These are phyloP conservation scores for Glaciozyma martinii DNA, from an alignment of 768 basidiomycete genomes.

Conservation along the genomic window DNA sequence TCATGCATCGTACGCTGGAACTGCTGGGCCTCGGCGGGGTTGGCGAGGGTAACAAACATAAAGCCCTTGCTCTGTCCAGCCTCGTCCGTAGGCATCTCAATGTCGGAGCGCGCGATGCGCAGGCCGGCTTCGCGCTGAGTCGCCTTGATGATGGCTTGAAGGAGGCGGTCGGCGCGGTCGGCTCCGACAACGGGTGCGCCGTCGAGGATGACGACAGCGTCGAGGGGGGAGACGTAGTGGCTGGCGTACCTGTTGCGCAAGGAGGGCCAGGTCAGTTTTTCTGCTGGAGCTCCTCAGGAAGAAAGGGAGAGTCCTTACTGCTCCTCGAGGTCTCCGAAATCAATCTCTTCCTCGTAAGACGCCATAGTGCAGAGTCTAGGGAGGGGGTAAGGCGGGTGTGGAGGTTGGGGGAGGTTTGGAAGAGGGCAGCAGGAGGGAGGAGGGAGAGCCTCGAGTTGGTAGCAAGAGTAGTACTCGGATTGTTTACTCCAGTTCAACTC, in stretches of 20 bases:
- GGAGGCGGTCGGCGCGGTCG: slow-evolving; percentile 68
- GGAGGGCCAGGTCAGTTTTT: not conserved
- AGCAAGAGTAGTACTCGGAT: too few species aligned
- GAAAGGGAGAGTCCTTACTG: slow-evolving; percentile 47
- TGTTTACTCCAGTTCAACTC: too few species aligned
- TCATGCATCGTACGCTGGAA: slow-evolving; percentile 28
- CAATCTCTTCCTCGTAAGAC: slow-evolving; percentile 56
- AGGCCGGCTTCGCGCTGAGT: slow-evolving; percentile 68
- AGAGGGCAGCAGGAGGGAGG: too few species aligned
- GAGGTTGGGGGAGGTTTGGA: too few species aligned
- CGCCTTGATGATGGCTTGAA: slow-evolving; percentile 71
- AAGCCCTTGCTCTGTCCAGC: slow-evolving; percentile 77
- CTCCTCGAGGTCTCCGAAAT: slow-evolving; percentile 79
- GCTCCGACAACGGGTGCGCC: slow-evolving; percentile 73
- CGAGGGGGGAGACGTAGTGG: slow-evolving; percentile 72
- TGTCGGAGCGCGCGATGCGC: slow-evolving; percentile 62
- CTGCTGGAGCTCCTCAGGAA: not conserved
- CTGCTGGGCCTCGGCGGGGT: slow-evolving; percentile 12
- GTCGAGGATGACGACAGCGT: slow-evolving; percentile 86
- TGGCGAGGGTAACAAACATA: slow-evolving; percentile 23
- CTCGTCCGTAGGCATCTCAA: slow-evolving; percentile 79
- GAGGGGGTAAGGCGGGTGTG: not conserved
- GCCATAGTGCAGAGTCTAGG: not conserved
- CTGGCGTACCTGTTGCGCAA: slow-evolving; percentile 67
- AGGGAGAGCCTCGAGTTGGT: too few species aligned